phyloP scores from a whole-genome alignment of 2,329 filamentous ascomycete genomes.

The Aspergillus quadricinctus region DNA sequence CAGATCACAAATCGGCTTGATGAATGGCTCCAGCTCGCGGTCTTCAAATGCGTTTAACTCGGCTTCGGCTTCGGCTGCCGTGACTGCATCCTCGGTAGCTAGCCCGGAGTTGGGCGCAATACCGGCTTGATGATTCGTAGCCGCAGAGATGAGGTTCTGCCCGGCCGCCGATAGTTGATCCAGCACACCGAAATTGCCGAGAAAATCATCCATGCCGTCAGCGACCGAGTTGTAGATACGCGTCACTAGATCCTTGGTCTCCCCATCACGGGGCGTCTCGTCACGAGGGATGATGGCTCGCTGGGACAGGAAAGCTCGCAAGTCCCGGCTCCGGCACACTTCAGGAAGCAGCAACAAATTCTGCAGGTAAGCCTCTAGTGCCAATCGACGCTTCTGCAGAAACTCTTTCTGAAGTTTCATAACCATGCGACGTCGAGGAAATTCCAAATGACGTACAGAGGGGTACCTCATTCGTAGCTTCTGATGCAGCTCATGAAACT shows the following conservation, averaged over 20 bases:
- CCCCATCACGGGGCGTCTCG: slow-evolving; percentile 59
- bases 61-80: slow-evolving; percentile 75
- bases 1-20: slow-evolving; percentile 96
- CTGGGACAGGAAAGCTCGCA: slow-evolving; percentile 86
- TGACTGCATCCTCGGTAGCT: slow-evolving; percentile 46
- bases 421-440: slow-evolving; percentile 84
- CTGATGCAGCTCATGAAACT: slow-evolving; percentile 94
- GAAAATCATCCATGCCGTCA: slow-evolving; percentile 95
- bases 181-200: slow-evolving; percentile 91
- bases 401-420: slow-evolving; percentile 98
- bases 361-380: slow-evolving; percentile 78
- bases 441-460: slow-evolving; percentile 83
- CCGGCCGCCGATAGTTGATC: slow-evolving; percentile 91
- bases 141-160: slow-evolving; percentile 66
- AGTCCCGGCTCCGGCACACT: slow-evolving; percentile 86
- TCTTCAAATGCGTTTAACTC: slow-evolving; percentile 91
- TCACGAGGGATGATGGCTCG: slow-evolving; percentile 69
- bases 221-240: slow-evolving; percentile 94
- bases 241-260: slow-evolving; percentile 77
- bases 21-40: slow-evolving; percentile 85
- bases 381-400: slow-evolving; percentile 77
- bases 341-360: slow-evolving; percentile 82
- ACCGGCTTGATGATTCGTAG: slow-evolving; percentile 51
- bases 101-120: slow-evolving; percentile 43
- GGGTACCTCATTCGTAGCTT: slow-evolving; percentile 78